Percentiles rank a stretch among this genome's conserved stretches.
Conservation (phyloP, 768 basidiomycete species). For the Trametopsis cervina region DNA sequence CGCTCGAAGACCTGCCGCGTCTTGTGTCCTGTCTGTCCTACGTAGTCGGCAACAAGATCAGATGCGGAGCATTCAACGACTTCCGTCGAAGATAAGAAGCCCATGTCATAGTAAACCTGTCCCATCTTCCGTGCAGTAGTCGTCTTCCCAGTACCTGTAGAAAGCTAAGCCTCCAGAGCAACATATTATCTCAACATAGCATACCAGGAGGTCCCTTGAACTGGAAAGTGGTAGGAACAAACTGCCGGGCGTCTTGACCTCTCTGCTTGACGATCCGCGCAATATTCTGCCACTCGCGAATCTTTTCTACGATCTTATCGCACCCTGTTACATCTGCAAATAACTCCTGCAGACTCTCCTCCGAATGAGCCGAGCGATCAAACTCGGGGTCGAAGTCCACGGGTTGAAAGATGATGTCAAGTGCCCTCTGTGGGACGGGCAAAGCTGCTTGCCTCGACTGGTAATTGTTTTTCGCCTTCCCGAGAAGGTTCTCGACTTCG, state of each 20-base stretch:
- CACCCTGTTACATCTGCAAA: constrained; percentile 61
- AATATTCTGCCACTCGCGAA: constrained; percentile 47
- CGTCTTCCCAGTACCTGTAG: constrained; percentile 65
- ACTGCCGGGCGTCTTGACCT: constrained; percentile 37
- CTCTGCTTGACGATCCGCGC: constrained; percentile 34
- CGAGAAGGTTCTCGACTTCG: constrained; percentile 26
- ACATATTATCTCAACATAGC: constrained; percentile 7
- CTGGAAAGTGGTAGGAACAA: constrained; percentile 56
- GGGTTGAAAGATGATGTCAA: constrained; percentile 30
- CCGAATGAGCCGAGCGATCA: constrained; percentile 41
- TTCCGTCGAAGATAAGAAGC: constrained; percentile 40
- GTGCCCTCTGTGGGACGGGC: constrained; percentile 9
- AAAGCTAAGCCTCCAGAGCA: not conserved
- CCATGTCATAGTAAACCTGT: constrained; percentile 59
- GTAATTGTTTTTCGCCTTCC: constrained; percentile 19
- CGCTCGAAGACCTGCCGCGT: constrained; percentile 52
- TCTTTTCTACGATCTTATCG: constrained; percentile 42
- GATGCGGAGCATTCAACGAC: constrained; percentile 65
- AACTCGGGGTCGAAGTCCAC: constrained; percentile 60
- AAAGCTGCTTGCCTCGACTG: constrained; percentile 18
- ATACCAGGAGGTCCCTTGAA: constrained; percentile 70
- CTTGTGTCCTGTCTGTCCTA: constrained; percentile 70
- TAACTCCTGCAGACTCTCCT: constrained; percentile 43
- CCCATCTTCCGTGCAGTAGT: constrained; percentile 58
- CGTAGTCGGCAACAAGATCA: constrained; percentile 62